Base-by-base conservation (phyloP, 2,329 filamentous ascomycete species). In the Teratosphaeria nubilosa region DNA sequence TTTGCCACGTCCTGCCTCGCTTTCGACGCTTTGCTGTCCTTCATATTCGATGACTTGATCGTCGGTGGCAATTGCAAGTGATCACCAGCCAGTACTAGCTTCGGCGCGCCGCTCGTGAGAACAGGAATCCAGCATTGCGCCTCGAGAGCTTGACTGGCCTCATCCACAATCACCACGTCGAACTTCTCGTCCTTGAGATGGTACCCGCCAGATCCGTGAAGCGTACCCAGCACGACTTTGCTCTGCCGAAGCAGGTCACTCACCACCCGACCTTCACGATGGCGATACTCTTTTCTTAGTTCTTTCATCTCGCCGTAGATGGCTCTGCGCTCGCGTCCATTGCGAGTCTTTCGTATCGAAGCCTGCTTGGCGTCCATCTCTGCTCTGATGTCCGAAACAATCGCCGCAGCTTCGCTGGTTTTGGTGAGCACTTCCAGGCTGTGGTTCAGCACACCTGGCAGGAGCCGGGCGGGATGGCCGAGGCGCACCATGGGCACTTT, bases 341-440 rank as follows among this genome's bases (percentile, higher is more conserved):
- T 90, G 64, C 86, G 85, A 0, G 90, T 91, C 76, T 96, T 96
- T 62, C 88, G 86, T 63, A 97, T 88, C 1, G 87, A 90, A 0
- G 88, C 85, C 68, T 96, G 90, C 71, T 95, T 95, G 31, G 85
- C 82, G 69, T 99, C 94, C 83, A 99, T 95, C 72, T 99, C 94
- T 60, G 86, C 83, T 5, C 92, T 84, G 14, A 99, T 87, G 68
- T 97, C 94, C 63, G 87, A 86, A 10, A 97, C 91, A 56, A 99
- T 92, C 10, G 82, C 84, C 9, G 89, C 92, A 0, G 91, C 91
- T 64, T 96, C 91, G 1, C 90, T 96, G 0, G 90, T 95, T 58
- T 89, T 86, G 0, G 91, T 96, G 20, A 97, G 80, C 0, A 95
- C 86, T 66, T 99, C 94, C 0, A 99, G 82, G 0, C 91, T 96